Base-by-base conservation (phyloP, 768 basidiomycete genomes). In the Mycena indigotica region DNA sequence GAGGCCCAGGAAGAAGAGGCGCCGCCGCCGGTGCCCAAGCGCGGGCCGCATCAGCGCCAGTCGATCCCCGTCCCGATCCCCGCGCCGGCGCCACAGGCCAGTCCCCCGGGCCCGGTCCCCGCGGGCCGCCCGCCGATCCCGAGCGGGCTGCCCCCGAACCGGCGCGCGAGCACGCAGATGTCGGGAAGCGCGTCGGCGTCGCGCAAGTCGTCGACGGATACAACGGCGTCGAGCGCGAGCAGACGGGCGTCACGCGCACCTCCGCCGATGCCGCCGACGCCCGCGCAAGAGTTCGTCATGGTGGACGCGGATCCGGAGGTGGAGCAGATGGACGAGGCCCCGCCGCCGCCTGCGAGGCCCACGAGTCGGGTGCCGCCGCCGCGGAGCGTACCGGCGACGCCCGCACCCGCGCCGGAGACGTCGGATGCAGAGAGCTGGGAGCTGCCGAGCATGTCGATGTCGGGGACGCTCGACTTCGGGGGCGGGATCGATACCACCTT, bases 381-480 rank as follows among this genome's bases (percentile, higher is more conserved):
- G 39, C 75, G 75, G 26, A 68, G 74, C 0, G 75, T 79, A 16
- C 78, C 83, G 2, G 64, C 78, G 17, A 69, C 72, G 1, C 69
- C 76, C 17, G n/a, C n/a, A n/a, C n/a, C n/a, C n/a, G n/a, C n/a
- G n/a, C 67, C 73, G 2, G 51, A 56, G 28, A 60, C 67, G 39
- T 57, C 65, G 26, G 62, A 62, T 35, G 41, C 75, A 3, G 72
- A 76, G 30, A 64, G 35, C 66, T 88, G 86, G 87, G 89, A 89
- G 60, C 70, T 87, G 4, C 83, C 88, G 1, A 76, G 79, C 5
- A 84, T 88, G 49, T 82, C 85, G 1, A n/a, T n/a, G n/a, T 80
- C 76, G 19, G 76, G 80, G 2, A 69, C 73, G 4, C 67, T 88
- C 21, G 86, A 86, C 58, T 82, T 87, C 49, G 80, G 78, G 2